Base-by-base conservation (phyloP, 2,329 filamentous ascomycete genomes). In the Penicillium palitans region DNA sequence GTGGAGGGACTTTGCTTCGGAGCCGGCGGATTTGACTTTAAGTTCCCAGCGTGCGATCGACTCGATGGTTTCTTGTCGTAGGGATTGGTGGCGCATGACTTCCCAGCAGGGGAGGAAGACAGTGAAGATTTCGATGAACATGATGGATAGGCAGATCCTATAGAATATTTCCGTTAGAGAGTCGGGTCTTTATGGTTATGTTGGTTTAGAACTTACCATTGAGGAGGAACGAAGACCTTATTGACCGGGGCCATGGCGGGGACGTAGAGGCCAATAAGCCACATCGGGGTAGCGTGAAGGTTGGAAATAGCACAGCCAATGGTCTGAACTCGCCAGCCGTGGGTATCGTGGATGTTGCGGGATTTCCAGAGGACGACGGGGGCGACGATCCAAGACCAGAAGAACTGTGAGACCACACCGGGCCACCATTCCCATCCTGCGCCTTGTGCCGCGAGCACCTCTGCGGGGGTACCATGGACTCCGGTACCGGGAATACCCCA, bases 291-390 rank as follows among this genome's bases (percentile, higher is more conserved):
- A 24, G 86, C 86, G 55, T 83, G 86, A 21, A 90, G 79, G 56
- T 75, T 77, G 42, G 78, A 74, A 54, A 83, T 56, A 51, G 80
- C 74, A 54, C 79, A 79, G 40, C 79, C 69, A 41, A 85, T 83
- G 33, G 86, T 89, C 69, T 89, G 87, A 6, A 82, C 68, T 12
- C 86, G 79, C 87, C 87, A 90, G 56, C 86, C 83, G 65, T 88
- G 84, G 7, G 85, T 86, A 67, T 90, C 87, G 31, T 79, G 79
- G 63, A 90, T 84, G 24, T 79, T 75, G 8, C 86, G 80, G 39
- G 86, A 82, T 63, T 83, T 80, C 80, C 83, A 88, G 4, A 89
- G 79, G 61, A 88, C 57, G 25, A 57, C 24, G 19, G 61, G 60
- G 42, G 57, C 57, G 29, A 61, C 44, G 24, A 61, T 49, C 63